Base-by-base conservation (phyloP, 2,329 filamentous ascomycete species). In the Gnomoniopsis smithogilvyi region DNA sequence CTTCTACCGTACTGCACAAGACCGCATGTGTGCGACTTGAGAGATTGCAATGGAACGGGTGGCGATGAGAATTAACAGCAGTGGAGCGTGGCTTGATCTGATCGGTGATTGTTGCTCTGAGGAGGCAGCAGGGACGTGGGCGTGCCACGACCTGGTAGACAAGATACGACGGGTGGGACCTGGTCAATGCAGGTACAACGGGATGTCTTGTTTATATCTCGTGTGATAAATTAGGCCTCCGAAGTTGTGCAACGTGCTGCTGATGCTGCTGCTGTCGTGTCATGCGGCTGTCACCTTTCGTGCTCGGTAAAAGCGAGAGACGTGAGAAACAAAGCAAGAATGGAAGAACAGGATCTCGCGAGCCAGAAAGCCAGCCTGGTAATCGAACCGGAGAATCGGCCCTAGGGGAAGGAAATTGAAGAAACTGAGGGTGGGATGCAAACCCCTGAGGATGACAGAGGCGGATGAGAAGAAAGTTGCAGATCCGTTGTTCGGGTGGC, bases 101-200 rank as follows among this genome's bases (percentile, higher is more conserved):
- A 45, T 45, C 19, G 15, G 43, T 45, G 43, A 45, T 12, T 24
- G 8, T 30, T 30, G 26, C 26, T 30, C 4, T 30, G 45, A 47
- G 7, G 45, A 47, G 21, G 21, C 8, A 24, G 45, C 45, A 50
- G 33, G 47, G 33, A 48, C 11, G 8, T 53, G 6, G 26, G 26
- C 4, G 4, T 30, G 26, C 4, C 26, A 30, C 26, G 26, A 8
- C 26, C 10, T 38, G 50, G 50, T 30, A 60, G 50, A 34, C 45
- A 26, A 49, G 59, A 53, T 51, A 22, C 26, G n/a, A 24, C 36
- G 15, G 36, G 45, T 49, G 48, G 43, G 38, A 51, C 56, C 51
- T 49, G 51, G 43, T 17, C 51, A 49, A 59, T 48, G 55, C 55
- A 52, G 55, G 55, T 52, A 58, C 55, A 41, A 58, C 48, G 49